Percentiles rank a stretch among this genome's conserved stretches.
phyloP scores from a whole-genome alignment of 352 stramenopile genomes.

The Thalassiosira livingstoniorum region DNA sequence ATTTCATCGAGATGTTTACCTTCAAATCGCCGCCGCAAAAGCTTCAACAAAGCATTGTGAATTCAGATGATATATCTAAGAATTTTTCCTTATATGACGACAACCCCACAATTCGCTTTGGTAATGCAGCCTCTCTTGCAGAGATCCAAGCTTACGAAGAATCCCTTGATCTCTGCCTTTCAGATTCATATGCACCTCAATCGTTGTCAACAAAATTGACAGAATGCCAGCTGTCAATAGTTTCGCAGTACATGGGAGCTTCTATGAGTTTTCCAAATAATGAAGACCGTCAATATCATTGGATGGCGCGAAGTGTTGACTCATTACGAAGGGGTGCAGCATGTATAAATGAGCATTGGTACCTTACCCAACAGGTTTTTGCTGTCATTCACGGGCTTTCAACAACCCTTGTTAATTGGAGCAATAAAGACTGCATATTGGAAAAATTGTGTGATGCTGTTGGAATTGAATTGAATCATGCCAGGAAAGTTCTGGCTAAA shows the following conservation, averaged over 20 bases:
- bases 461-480: slow-evolving; percentile 21
- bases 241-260: slow-evolving; percentile 26
- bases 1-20: slow-evolving; percentile 10
- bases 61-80: no score
- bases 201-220: not conserved
- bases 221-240: slow-evolving; percentile 24
- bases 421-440: no score
- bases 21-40: not conserved
- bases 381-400: slow-evolving; percentile 45
- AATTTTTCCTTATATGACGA: slow-evolving; percentile 27
- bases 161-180: slow-evolving; percentile 36
- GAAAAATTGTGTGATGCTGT: slow-evolving; percentile 36
- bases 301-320: slow-evolving; percentile 50
- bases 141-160: slow-evolving; percentile 65
- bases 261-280: not conserved
- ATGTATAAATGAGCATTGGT: slow-evolving; percentile 60
- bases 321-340: slow-evolving; percentile 34
- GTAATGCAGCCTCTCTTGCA: slow-evolving; percentile 35
- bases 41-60: no score
- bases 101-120: slow-evolving; percentile 17
- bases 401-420: slow-evolving; percentile 45
- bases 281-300: slow-evolving; percentile 27
- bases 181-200: slow-evolving; percentile 10
- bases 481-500: slow-evolving; percentile 16
- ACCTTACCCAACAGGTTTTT: slow-evolving; percentile 66